Conservation (phyloP, 2,329 filamentous ascomycete genomes). For the Xylaria digitata region DNA sequence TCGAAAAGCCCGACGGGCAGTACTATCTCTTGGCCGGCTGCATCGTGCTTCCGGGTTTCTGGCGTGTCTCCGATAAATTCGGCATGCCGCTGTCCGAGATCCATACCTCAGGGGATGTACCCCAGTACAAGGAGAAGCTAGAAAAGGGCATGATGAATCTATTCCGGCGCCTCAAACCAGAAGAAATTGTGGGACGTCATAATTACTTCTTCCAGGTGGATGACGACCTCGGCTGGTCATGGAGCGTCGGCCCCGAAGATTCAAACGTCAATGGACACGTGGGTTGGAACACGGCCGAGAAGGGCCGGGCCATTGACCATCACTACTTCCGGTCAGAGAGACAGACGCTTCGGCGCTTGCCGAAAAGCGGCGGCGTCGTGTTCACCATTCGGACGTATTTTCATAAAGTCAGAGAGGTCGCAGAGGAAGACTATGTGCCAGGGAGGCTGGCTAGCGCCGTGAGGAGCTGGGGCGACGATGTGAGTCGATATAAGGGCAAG, state of each 20-base stretch:
- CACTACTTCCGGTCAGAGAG: conserved; percentile 83
- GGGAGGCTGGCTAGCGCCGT: conserved; percentile 81
- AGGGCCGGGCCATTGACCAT: conserved; percentile 76
- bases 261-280: conserved; percentile 56
- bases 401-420: conserved; percentile 74
- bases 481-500: conserved; percentile 80
- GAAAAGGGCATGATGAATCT: conserved; percentile 62
- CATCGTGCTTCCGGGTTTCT: conserved; percentile 83
- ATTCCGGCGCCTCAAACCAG: conserved; percentile 76
- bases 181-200: conserved; percentile 73
- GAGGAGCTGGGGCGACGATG: conserved; percentile 83
- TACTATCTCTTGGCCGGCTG: conserved; percentile 84
- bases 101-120: conserved; percentile 79
- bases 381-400: conserved; percentile 89
- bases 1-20: conserved; percentile 78
- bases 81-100: conserved; percentile 84
- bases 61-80: conserved; percentile 83
- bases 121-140: conserved; percentile 51
- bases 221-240: conserved; percentile 78
- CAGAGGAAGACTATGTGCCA: conserved; percentile 78
- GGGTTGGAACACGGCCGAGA: conserved; percentile 81
- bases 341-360: conserved; percentile 74
- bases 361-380: conserved; percentile 67
- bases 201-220: conserved; percentile 94
- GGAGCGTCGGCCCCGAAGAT: conserved; percentile 81